Conservation (phyloP, 2,329 filamentous ascomycete genomes). For the Cercospora brassicicola region DNA sequence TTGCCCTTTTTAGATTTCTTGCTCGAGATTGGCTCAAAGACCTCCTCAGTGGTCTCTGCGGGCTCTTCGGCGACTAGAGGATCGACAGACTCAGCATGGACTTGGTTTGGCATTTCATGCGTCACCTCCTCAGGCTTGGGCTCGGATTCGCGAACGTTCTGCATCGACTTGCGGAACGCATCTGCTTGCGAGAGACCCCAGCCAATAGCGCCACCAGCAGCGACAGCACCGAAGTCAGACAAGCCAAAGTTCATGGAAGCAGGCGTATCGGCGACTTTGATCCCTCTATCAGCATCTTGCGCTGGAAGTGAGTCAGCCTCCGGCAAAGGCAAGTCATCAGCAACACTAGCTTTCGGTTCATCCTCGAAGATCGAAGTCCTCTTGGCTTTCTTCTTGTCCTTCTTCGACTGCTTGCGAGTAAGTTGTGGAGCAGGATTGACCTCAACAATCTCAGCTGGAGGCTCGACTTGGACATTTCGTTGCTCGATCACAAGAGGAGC, state of each 20-base stretch:
- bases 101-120: not conserved
- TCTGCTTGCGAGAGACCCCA: conserved; percentile 28
- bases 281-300: not conserved
- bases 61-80: not conserved
- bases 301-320: not conserved
- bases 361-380: conserved; percentile 26
- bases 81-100: not conserved
- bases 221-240: conserved; percentile 22
- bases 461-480: conserved; percentile 18
- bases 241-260: conserved; percentile 16
- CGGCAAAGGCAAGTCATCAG: not conserved
- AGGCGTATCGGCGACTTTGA: conserved; percentile 1
- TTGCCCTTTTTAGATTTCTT: conserved; percentile 33
- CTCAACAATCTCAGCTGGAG: conserved; percentile 11
- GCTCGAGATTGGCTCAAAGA: conserved; percentile 2
- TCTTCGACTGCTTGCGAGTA: conserved; percentile 43
- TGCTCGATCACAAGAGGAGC: conserved; percentile 24
- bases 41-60: not conserved
- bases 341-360: conserved; percentile 4
- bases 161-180: conserved; percentile 25
- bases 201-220: conserved; percentile 9
- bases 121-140: not conserved
- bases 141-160: not conserved
- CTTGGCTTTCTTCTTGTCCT: conserved; percentile 46
- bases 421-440: conserved; percentile 19